Percentiles rank a stretch among this genome's conserved stretches.
Conservation (phyloP, 208 protist species). For the Leishmania mexicana region DNA sequence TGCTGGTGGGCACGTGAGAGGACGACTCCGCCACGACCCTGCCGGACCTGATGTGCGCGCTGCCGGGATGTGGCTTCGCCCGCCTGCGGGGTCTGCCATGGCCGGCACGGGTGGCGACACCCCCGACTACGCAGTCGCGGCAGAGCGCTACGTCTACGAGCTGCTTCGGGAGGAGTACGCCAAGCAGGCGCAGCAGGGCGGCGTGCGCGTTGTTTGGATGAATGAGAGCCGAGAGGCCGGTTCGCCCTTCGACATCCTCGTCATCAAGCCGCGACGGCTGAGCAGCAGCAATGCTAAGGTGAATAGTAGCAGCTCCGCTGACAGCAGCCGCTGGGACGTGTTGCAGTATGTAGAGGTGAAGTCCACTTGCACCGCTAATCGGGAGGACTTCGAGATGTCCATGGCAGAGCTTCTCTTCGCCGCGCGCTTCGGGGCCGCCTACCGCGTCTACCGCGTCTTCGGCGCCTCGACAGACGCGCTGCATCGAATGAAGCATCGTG, state of each 20-base stretch:
- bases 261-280: conserved; percentile 34
- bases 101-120: conserved; percentile 29
- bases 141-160: conserved; percentile 75
- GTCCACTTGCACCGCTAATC: conserved; percentile 57
- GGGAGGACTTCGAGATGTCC: conserved; percentile 83
- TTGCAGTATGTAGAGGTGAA: conserved; percentile 84
- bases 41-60: not conserved
- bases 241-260: conserved; percentile 80
- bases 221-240: conserved; percentile 71
- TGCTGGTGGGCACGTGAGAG: no score
- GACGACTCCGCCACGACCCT: not conserved
- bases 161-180: conserved; percentile 47
- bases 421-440: conserved; percentile 67
- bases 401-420: conserved; percentile 81
- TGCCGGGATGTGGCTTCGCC: conserved; percentile 23
- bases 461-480: conserved; percentile 55
- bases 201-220: conserved; percentile 73
- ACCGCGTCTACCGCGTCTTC: conserved; percentile 82
- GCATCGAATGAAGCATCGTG: conserved; percentile 50
- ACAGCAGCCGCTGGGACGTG: conserved; percentile 29
- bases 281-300: not conserved
- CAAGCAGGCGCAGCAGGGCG: conserved; percentile 9
- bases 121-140: conserved; percentile 57
- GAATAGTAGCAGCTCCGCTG: not conserved
- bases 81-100: conserved; percentile 11